Base-by-base conservation (phyloP, 441 rosid genomes). In the Populus hybrid region DNA sequence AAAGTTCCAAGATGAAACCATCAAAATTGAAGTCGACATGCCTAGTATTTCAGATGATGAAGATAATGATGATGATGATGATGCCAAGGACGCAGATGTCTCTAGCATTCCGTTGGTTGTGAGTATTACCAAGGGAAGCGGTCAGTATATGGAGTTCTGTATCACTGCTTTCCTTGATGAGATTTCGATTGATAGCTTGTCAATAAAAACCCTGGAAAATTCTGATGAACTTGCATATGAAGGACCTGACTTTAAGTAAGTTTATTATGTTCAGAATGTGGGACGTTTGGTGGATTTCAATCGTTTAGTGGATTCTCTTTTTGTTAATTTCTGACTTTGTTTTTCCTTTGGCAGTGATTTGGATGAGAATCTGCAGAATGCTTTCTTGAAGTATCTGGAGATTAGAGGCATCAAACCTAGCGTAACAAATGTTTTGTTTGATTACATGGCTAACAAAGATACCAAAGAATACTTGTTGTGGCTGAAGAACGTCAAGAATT, bases 281-380 rank as follows among this genome's bases (percentile, higher is more conserved):
- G 9, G n/a, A 10, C 26, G 1, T 11, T 30, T 46, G 57, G 57
- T 46, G 57, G 40, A 63, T 46, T 74, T 23, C 70, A 50, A 20
- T 26, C 65, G 20, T 36, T 32, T 61, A n/a, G 70, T 68, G 38
- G 9, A 8, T 28, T 12, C 20, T 6, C 3, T 78, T 28, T 69
- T 73, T 72, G 63, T 32, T 36, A 23, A 65, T 81, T 35, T 74
- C 28, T 76, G 73, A 23, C 16, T 70, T 11, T 21, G 14, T 42
- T 23, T 18, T 18, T 5, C 40, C 46, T 26, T 23, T 21, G 72
- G 23, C 86, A 90, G 97, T 8, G 93, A 89, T 80, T 85, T 92
- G 89, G 97, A 89, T 78, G 94, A 89, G 86, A 90, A 90, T 77
- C 73, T 94, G 86, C 94, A 90, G 85, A 90, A 90, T 84, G 93